Evolutionary conservation across 257 asterid genomes (phyloP), one percentile per base, ranked within the genome.

Genomic region (Jacaranda copaia): DNA sequence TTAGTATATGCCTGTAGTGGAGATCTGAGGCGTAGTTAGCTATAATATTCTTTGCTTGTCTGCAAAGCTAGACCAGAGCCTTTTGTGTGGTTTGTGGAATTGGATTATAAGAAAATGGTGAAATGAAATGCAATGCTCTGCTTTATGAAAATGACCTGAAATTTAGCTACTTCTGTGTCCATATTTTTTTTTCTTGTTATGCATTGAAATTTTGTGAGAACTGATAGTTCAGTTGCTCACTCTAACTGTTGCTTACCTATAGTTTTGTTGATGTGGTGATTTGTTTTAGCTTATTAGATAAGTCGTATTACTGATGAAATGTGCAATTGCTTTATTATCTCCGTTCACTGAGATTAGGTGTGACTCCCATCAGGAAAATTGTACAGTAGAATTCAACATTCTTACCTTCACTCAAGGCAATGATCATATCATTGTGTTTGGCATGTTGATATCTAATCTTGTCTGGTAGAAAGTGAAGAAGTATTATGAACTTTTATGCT

Each of bases 401-500:
- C 56, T 16, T 53, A 40, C 65, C 53, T 51, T 35, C 55, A 60
- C 32, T 64, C 11, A 49, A 9, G 40, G 72, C 66, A 10, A 20
- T 40, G 61, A 62, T 61, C 64, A 1, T 58, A 40, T 25, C 32
- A 25, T 25, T 25, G 32, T 25, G 32, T 25, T 25, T 25, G 32
- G 32, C 32, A 25, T 25, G 32, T 25, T 25, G 32, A 25, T 25
- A 25, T 25, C 25, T 25, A 15, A 68, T 46, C 36, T 43, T 46
- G 63, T 72, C 8, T n/a, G 57, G 40, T 69, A 11, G 61, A 39
- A 58, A 81, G 58, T 25, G 64, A 58, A 56, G 6, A 42, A 42
- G 49, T 46, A 77, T 7, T 73, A 56, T 74, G 4, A 38, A 74
- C 63, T 63, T 83, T 57, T 81, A 69, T 64, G 66, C 86, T 86